Base-by-base conservation (phyloP, 192 early-diverging fungal species). In the Coemansia sp. region DNA sequence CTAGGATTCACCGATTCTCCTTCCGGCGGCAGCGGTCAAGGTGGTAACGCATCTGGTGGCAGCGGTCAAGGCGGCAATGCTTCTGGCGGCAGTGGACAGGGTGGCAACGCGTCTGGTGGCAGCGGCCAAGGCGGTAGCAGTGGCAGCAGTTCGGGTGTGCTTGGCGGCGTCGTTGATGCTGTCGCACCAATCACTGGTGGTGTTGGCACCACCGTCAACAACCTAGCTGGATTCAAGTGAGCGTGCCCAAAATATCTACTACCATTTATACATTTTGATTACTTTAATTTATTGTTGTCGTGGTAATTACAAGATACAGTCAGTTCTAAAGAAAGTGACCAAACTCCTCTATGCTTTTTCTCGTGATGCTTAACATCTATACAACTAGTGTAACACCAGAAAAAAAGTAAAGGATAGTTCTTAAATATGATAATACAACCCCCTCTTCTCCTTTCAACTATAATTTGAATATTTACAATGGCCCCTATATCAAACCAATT, bases 91-190 rank as follows among this genome's bases (percentile, higher is more conserved):
- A 17, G 9, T 19, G 63, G 63, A 0, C 14, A 32, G 0, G 48
- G 64, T 3, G 46, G 39, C 55, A 45, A 32, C 4, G 32, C 46
- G 10, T 15, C 14, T n/a, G 63, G 63, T 10, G 46, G 39, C 36
- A 50, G 64, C 19, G 42, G 27, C 25, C 15, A 25, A 11, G 23
- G 25, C 25, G 25, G 48, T 25, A 25, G 2, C 9, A 46, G 31
- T 5, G 61, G 61, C 17, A 39, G 39, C 36, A 27, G 36, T 25
- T 14, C 36, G 4, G 72, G 66, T 37, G 15, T 64, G 0, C 63
- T 72, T 3, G 70, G 55, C 9, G 75, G 75, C 0, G 67, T 67
- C 5, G 67, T 72, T 3, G 70, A 68, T 65, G 57, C 53, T 21
- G 17, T 45, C 19, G 75, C 75, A 1, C 70, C 75, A 1, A 12